Evolutionary conservation across 1,284 basidiomycete species (phyloP).

Genomic region (Boletellus deceptivus): DNA sequence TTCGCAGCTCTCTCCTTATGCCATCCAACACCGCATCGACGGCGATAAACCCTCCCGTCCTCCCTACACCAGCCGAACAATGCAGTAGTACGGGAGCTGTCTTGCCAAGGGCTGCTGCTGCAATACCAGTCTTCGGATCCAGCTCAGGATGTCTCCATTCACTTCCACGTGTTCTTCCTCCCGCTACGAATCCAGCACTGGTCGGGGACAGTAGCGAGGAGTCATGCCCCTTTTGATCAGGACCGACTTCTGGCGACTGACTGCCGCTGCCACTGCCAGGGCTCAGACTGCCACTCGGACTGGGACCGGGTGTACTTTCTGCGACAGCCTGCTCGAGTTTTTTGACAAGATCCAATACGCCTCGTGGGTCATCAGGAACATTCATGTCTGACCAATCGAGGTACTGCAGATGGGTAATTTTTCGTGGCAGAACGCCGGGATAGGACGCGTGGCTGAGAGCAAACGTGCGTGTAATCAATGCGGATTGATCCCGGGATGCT

Average conservation of each 20-base stretch:
- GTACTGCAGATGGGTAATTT: constrained; percentile 82
- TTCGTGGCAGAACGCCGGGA: constrained; percentile 57
- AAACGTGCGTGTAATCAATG: constrained; percentile 69
- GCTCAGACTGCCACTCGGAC: constrained; percentile 27
- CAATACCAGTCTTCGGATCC: constrained; percentile 52
- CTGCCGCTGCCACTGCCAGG: constrained; percentile 19
- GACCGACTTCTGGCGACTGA: constrained; percentile 16
- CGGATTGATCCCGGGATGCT: constrained; percentile 21
- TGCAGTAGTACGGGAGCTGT: constrained; percentile 63
- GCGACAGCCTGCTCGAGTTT: constrained; percentile 53
- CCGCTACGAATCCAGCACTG: constrained; percentile 7
- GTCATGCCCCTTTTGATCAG: constrained; percentile 7
- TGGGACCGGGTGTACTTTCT: constrained; percentile 42
- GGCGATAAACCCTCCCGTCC: constrained; percentile 90
- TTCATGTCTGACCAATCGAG: constrained; percentile 94
- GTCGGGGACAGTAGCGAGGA: constrained; percentile 16
- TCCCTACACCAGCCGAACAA: constrained; percentile 89
- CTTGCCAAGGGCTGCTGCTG: constrained; percentile 45
- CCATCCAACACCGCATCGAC: constrained; percentile 85
- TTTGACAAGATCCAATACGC: constrained; percentile 70
- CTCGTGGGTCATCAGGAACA: constrained; percentile 79
- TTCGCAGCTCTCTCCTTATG: constrained; percentile 61
- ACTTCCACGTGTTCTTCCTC: constrained; percentile 21
- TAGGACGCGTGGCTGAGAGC: constrained; percentile 60
- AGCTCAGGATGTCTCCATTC: constrained; percentile 35